A percentile compares a stretch with the other conserved stretches of the same genome.
Evolutionary conservation across 352 stramenopile species (phyloP).

Genomic region (Globisporangium heterothallicum): DNA sequence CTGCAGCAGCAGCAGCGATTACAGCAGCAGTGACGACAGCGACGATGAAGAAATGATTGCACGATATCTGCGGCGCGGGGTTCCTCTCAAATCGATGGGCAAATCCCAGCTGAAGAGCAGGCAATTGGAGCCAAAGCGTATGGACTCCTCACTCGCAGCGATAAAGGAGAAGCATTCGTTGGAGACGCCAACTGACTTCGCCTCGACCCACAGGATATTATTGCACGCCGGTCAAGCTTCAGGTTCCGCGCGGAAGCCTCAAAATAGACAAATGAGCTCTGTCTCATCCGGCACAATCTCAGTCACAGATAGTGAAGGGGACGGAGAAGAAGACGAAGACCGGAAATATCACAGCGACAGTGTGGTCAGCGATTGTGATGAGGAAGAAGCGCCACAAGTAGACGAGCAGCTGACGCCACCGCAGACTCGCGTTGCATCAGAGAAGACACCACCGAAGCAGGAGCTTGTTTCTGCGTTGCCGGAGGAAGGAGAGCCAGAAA

Average conservation of each 20-base stretch:
- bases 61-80: conserved; percentile 11
- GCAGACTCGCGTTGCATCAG: not conserved
- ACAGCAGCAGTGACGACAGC: not conserved
- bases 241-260: not conserved
- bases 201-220: not conserved
- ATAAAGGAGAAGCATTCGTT: conserved; percentile 14
- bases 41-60: conserved; percentile 17
- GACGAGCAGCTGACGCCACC: not conserved
- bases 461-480: not conserved
- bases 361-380: conserved; percentile 14
- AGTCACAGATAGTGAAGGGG: conserved; percentile 22
- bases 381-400: conserved; percentile 19
- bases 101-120: not conserved
- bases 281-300: conserved; percentile 26
- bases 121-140: not conserved
- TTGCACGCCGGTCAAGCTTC: not conserved
- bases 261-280: conserved; percentile 25
- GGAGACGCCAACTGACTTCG: not conserved
- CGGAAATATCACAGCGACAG: conserved; percentile 10
- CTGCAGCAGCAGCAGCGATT: conserved; percentile 6
- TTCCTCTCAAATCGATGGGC: conserved; percentile 5
- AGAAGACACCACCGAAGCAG: not conserved
- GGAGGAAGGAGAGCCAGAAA: not conserved
- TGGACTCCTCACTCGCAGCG: conserved; percentile 4
- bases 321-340: conserved; percentile 11